Conservation (phyloP, 2,329 filamentous ascomycete genomes). For the Paracoccidioides brasiliensis region DNA sequence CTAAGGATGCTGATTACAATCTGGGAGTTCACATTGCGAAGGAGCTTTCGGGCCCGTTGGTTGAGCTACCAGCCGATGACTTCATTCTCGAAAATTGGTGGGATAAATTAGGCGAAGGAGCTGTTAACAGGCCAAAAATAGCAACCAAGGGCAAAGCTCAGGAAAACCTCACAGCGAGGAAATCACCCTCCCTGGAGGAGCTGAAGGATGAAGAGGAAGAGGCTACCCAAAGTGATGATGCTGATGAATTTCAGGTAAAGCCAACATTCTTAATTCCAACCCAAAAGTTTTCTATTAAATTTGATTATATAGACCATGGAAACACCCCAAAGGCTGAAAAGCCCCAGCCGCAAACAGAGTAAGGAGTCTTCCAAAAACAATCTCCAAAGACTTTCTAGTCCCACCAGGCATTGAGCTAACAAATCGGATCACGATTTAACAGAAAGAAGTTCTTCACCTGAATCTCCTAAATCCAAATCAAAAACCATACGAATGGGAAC, state of each 20-base stretch:
- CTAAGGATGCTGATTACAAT: conserved; percentile 10
- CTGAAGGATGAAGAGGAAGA: background rate
- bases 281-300: background rate
- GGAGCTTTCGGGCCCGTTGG: conserved; percentile 11
- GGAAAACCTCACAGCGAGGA: background rate
- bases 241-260: conserved; percentile 4
- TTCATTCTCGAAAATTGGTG: conserved; percentile 2
- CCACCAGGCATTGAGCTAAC: background rate
- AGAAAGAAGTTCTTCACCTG: background rate
- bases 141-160: background rate
- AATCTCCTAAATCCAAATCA: background rate
- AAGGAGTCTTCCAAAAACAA: no score
- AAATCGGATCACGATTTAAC: background rate
- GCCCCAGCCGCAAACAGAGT: background rate
- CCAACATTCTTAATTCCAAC: background rate
- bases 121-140: background rate
- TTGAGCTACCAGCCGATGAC: background rate
- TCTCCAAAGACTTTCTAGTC: background rate
- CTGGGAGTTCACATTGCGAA: conserved; percentile 17
- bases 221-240: background rate
- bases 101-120: background rate
- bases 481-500: background rate
- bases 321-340: conserved; percentile 1
- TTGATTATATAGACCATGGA: background rate
- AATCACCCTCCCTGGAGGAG: background rate